Percentiles rank a stretch among this genome's conserved stretches.
Evolutionary conservation across 2,329 filamentous ascomycete genomes (phyloP).

Genomic region (Colletotrichum sidae): DNA sequence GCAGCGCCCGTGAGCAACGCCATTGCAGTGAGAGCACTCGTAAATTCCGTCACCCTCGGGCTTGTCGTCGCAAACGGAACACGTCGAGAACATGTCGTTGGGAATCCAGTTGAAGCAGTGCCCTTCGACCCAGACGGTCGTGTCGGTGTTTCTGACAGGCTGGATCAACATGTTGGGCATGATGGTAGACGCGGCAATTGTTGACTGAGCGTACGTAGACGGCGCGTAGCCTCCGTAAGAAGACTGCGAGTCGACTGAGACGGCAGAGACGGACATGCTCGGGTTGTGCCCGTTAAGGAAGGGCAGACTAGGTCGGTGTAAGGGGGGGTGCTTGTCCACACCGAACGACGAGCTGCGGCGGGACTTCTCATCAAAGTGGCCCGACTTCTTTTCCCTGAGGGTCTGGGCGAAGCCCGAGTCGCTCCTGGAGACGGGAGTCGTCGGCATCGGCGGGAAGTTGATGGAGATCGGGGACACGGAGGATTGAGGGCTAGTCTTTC

Average conservation of each 20-base stretch:
- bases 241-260: slow-evolving; percentile 74
- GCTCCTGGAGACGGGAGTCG: slow-evolving; percentile 85
- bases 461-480: slow-evolving; percentile 82
- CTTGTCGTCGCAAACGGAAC: slow-evolving; percentile 81
- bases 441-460: slow-evolving; percentile 80
- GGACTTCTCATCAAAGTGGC: slow-evolving; percentile 86
- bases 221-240: slow-evolving; percentile 83
- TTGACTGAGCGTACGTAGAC: slow-evolving; percentile 88
- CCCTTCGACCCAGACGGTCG: slow-evolving; percentile 85
- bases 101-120: slow-evolving; percentile 79
- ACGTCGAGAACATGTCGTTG: slow-evolving; percentile 70
- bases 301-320: slow-evolving; percentile 78
- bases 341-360: slow-evolving; percentile 94
- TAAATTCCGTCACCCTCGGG: slow-evolving; percentile 80
- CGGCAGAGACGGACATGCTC: slow-evolving; percentile 69
- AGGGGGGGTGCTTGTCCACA: slow-evolving; percentile 75
- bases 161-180: slow-evolving; percentile 88
- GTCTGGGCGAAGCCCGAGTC: slow-evolving; percentile 93
- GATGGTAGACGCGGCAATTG: slow-evolving; percentile 84
- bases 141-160: slow-evolving; percentile 82
- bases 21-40: slow-evolving; percentile 75
- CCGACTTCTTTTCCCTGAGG: slow-evolving; percentile 92
- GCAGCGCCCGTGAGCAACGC: slow-evolving; percentile 68
- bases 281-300: slow-evolving; percentile 76
- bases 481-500: slow-evolving; percentile 70